These are phyloP conservation scores for Fraxinus greggii DNA, from an alignment of 305 asterid genomes.

Conservation along the genomic window DNA sequence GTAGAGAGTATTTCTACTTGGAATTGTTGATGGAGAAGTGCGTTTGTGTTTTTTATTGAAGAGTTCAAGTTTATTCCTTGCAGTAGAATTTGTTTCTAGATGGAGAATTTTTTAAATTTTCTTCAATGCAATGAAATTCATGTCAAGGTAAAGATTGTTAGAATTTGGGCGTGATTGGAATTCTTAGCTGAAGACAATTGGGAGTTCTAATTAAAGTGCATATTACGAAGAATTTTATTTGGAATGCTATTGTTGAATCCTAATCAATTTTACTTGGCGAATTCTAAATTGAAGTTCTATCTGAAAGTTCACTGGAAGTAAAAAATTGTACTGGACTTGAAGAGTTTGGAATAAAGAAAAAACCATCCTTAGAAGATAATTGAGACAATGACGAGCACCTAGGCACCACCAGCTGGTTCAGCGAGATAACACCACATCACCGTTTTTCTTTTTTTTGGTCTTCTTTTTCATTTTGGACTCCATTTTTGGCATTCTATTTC, in stretches of 20 bases:
- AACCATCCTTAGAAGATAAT: not conserved
- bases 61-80: too few relatives aligned
- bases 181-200: not conserved
- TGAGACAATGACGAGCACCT: not conserved
- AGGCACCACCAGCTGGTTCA: not conserved
- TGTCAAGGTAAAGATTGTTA: too few relatives aligned
- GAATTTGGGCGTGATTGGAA: too few relatives aligned
- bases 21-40: too few relatives aligned
- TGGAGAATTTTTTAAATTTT: too few relatives aligned
- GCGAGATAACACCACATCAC: not conserved
- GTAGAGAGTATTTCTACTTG: too few relatives aligned
- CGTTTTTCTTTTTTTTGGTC: too few relatives aligned
- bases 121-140: too few relatives aligned
- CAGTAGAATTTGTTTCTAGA: too few relatives aligned
- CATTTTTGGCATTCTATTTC: not conserved
- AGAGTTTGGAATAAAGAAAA: not conserved
- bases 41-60: too few relatives aligned
- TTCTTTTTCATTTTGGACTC: too few relatives aligned
- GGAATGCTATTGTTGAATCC: not conserved
- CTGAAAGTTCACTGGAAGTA: not conserved
- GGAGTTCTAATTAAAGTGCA: not conserved
- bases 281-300: not conserved
- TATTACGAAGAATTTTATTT: not conserved
- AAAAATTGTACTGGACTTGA: not conserved
- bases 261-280: not conserved